Evolutionary conservation across 2,329 filamentous ascomycete species (phyloP), one percentile per base, ranked within the genome.

Genomic region (Neonectria magnoliae): DNA sequence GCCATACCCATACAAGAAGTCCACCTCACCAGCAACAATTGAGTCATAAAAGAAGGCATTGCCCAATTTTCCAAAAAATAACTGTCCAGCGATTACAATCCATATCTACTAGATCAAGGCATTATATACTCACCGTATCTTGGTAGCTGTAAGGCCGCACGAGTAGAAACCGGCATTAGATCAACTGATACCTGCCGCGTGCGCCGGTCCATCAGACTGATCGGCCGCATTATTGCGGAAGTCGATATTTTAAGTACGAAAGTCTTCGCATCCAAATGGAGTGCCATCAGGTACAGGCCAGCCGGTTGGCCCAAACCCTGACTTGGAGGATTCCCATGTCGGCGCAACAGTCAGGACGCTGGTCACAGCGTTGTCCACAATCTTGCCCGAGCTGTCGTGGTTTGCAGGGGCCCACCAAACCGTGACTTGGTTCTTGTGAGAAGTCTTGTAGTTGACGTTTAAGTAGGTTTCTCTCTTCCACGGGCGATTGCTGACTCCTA

Each of bases 1-100:
- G 27, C 89, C 89, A 71, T 91, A 91, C 9, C 88, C 89, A 72
- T 91, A 91, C 20, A 91, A 79, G 77, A 91, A 91, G 70, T 92
- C 90, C 0, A 88, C 91, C 72, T 91, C 82, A 0, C 90, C 90
- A 0, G 87, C 89, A 5, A 91, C 82, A 38, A 87, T 83, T 57
- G 79, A 84, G 38, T 85, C 81, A 73, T 88, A 84, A 76, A 92
- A 88, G 77, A 90, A 91, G 0, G 85, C 85, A 67, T 90, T 91
- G 31, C 86, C 89, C 1, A 90, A 80, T 73, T 91, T 91, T 57
- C 89, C 89, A 16, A 91, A 75, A 69, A 91, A 91, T 4, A 91
- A 75, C 83, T 85, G 5, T 11, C 14, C 2, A n/a, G 11, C 4
- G 3, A 13, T 45, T 13, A 47, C 29, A 5, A 9, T 18, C 3